Evolutionary conservation across 2,329 filamentous ascomycete genomes (phyloP).

Genomic region (Dactylonectria macrodidyma): DNA sequence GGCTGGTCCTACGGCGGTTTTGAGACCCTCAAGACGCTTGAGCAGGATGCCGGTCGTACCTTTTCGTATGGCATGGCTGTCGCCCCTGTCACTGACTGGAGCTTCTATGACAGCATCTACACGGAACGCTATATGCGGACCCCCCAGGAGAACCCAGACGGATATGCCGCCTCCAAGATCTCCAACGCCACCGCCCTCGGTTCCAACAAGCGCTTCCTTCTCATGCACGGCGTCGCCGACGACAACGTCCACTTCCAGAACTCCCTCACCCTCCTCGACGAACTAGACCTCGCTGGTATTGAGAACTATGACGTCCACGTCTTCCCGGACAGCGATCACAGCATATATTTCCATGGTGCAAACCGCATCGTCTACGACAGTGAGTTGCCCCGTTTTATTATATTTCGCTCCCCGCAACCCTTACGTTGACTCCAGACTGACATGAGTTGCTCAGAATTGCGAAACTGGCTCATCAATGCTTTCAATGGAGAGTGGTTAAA

Average conservation of each 20-base stretch:
- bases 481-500: conserved; percentile 97
- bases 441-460: conserved; percentile 70
- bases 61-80: conserved; percentile 99
- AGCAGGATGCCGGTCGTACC: conserved; percentile 88
- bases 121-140: conserved; percentile 98
- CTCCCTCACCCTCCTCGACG: conserved; percentile 88
- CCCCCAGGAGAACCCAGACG: conserved; percentile 83
- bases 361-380: conserved; percentile 94
- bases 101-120: conserved; percentile 94
- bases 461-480: conserved; percentile 94
- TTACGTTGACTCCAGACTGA: conserved; percentile 9
- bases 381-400: conserved; percentile 65
- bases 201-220: conserved; percentile 86
- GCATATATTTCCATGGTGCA: conserved; percentile 95
- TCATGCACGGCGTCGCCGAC: conserved; percentile 97
- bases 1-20: conserved; percentile 99
- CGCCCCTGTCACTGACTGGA: conserved; percentile 98
- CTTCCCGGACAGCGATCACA: conserved; percentile 96
- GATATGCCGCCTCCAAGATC: conserved; percentile 84
- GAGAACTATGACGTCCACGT: conserved; percentile 98
- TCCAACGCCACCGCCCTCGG: conserved; percentile 80
- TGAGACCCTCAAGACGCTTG: conserved; percentile 93
- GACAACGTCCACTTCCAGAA: conserved; percentile 99
- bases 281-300: conserved; percentile 83
- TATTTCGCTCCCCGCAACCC: not conserved